Evolutionary conservation across 306 rosid genomes (phyloP), one percentile per base, ranked within the genome.

Genomic region (Begonia masoniana): DNA sequence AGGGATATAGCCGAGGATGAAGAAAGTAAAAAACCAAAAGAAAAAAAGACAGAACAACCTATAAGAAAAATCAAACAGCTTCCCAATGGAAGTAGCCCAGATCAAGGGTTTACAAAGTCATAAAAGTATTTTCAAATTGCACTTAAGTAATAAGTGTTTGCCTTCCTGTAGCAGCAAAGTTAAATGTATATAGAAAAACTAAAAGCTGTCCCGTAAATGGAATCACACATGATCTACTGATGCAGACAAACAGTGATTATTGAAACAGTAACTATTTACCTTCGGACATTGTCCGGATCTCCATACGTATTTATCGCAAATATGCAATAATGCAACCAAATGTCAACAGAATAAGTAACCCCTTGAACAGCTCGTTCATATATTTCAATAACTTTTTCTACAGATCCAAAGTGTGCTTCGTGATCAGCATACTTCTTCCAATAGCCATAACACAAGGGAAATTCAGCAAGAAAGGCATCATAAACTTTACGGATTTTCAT

Each of bases 391-490:
- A 92, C 93, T 87, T 92, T 92, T 57, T 92, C 87, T 9, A 82
- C 74, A 16, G 83, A 70, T 12, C 99, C 96, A 46, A 79, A 70
- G 10, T 78, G 96, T 12, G 89, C 83, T 78, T 86, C 99, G 9
- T 92, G 99, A 57, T 92, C 96, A n/a, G 99, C 95, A 68, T 92
- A 92, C 81, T 92, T 92, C 84, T 92, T 92, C 99, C 99, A 92
- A 66, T 92, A 92, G 46, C 99, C 99, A 65, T 83, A 92, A 71
- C 99, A 92, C 74, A 92, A 59, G 10, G 99, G 99, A 71, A 92
- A 92, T 60, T 92, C 99, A 1, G 78, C 95, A 58, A 92, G 68
- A 80, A 92, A 92, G 49, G 95, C 74, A 74, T 92, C 99, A 72
- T 86, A 92, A 68, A 87, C 95, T 77, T 83, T 83, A 43, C 83